Conservation (phyloP, 176 grass and related monocot species). For the Oryza coarctata region DNA sequence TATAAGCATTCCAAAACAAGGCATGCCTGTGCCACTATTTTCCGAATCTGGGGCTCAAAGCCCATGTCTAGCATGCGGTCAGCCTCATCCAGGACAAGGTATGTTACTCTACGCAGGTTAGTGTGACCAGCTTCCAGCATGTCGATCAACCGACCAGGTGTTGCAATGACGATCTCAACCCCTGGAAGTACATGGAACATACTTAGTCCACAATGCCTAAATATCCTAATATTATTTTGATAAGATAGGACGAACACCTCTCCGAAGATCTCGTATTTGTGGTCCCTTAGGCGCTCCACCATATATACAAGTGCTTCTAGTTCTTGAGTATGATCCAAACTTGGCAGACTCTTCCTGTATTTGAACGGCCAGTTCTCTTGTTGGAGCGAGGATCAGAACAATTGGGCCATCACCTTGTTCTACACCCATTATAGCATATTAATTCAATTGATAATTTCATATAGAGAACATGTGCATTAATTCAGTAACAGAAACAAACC, state of each 20-base stretch:
- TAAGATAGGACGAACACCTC: conserved; percentile 53
- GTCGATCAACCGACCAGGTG: conserved; percentile 90
- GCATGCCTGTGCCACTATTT: conserved; percentile 86
- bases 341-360: conserved; percentile 93
- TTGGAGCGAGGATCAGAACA: conserved; percentile 88
- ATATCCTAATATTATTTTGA: neutral
- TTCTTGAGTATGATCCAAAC: conserved; percentile 77
- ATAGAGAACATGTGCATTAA: neutral
- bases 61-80: conserved; percentile 99
- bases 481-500: conserved; percentile 51
- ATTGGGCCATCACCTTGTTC: conserved; percentile 87
- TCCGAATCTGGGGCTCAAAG: conserved; percentile 94
- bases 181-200: conserved; percentile 38
- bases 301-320: conserved; percentile 84
- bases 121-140: conserved; percentile 89
- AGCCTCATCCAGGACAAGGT: conserved; percentile 91
- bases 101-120: conserved; percentile 84
- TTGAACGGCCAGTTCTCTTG: conserved; percentile 93
- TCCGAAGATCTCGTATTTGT: conserved; percentile 86
- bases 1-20: neutral
- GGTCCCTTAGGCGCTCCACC: conserved; percentile 95
- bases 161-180: conserved; percentile 90
- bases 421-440: conserved; percentile 33
- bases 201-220: neutral
- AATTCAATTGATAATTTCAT: neutral